These are phyloP conservation scores for Rhizomucor pusillus DNA, from an alignment of 371 early-diverging fungal species.

Conservation along the genomic window DNA sequence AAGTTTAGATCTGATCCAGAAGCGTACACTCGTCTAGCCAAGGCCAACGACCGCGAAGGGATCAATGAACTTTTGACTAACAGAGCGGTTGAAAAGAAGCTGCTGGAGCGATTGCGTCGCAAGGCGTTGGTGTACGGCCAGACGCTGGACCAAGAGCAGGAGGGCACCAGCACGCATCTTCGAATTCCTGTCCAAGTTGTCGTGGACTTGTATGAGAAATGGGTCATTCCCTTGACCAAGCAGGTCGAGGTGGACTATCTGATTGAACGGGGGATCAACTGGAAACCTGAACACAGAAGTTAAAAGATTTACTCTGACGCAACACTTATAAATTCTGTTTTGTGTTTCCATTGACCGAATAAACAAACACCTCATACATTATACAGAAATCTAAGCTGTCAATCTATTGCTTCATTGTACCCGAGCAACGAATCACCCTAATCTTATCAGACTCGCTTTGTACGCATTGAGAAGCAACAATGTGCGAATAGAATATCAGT, in stretches of 20 bases:
- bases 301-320: not conserved
- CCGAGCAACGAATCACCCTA: too few species aligned
- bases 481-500: too few species aligned
- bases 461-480: too few species aligned
- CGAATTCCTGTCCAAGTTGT: constrained; percentile 77
- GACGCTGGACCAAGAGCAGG: constrained; percentile 60
- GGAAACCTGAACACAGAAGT: not conserved
- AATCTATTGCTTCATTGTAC: too few species aligned
- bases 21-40: constrained; percentile 82
- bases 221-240: constrained; percentile 86
- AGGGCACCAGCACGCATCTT: constrained; percentile 32
- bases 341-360: too few species aligned
- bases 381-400: too few species aligned
- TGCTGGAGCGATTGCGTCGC: constrained; percentile 76
- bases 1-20: constrained; percentile 84
- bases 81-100: constrained; percentile 73
- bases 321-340: too few species aligned
- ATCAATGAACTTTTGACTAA: constrained; percentile 88
- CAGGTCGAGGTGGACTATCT: constrained; percentile 94
- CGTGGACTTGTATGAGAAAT: constrained; percentile 83
- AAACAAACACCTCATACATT: too few species aligned
- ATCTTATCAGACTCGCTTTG: too few species aligned
- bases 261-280: constrained; percentile 54
- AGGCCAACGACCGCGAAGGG: constrained; percentile 68
- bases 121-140: constrained; percentile 94